phyloP scores from a whole-genome alignment of 768 basidiomycete species.

The Hericium rajendrae region DNA sequence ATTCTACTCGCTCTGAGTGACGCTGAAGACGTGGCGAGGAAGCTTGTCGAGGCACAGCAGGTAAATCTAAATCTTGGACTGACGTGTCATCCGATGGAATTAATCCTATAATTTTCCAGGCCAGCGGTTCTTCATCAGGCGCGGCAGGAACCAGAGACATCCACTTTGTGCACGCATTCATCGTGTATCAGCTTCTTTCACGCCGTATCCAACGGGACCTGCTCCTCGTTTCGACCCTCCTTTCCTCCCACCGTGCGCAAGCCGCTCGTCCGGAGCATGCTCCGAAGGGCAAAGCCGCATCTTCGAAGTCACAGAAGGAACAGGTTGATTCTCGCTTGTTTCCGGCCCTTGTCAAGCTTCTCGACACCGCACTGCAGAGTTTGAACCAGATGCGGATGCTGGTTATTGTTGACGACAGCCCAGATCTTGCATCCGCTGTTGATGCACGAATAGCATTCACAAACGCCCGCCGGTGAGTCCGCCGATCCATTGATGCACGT shows the following conservation, averaged over 20 bases:
- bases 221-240: slow-evolving; percentile 59
- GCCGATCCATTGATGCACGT: background rate
- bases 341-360: slow-evolving; percentile 80
- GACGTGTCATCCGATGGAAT: background rate
- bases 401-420: slow-evolving; percentile 80
- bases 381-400: slow-evolving; percentile 76
- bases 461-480: slow-evolving; percentile 57
- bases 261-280: slow-evolving; percentile 15
- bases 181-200: slow-evolving; percentile 80
- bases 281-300: slow-evolving; percentile 1
- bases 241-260: slow-evolving; percentile 31
- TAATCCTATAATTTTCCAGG: slow-evolving; percentile 15
- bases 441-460: slow-evolving; percentile 70
- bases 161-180: slow-evolving; percentile 78
- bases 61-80: slow-evolving; percentile 28
- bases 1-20: slow-evolving; percentile 81
- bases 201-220: slow-evolving; percentile 85
- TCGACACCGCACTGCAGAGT: slow-evolving; percentile 80
- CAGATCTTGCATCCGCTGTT: slow-evolving; percentile 68
- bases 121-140: slow-evolving; percentile 33
- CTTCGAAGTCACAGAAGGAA: slow-evolving; percentile 28
- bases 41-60: slow-evolving; percentile 78
- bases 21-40: slow-evolving; percentile 76
- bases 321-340: slow-evolving; percentile 65
- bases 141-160: slow-evolving; percentile 51